Conservation (phyloP, 805 yeast genomes). For the Scheffersomyces amazonensis region DNA sequence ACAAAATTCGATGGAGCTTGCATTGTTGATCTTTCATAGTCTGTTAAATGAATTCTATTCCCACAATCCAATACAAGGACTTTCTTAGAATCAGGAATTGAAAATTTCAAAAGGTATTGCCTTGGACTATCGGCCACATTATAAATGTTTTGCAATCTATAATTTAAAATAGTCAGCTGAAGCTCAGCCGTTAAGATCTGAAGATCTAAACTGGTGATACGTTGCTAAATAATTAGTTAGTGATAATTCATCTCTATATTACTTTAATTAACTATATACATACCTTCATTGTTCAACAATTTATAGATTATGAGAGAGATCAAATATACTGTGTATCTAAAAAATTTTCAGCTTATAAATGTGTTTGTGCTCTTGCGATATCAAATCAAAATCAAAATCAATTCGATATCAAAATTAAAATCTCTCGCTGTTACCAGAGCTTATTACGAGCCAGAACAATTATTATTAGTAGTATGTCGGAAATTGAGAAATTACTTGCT, state of each 20-base stretch:
- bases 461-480: no score
- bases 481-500: constrained; percentile 10
- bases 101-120: constrained; percentile 76
- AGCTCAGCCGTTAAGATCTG: constrained; percentile 70
- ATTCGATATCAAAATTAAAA: no score
- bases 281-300: no score
- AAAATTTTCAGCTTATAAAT: no score
- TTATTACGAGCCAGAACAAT: no score
- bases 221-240: constrained; percentile 50
- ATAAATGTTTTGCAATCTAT: constrained; percentile 81
- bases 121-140: constrained; percentile 69
- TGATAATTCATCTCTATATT: no score
- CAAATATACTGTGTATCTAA: no score
- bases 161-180: constrained; percentile 51
- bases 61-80: constrained; percentile 84
- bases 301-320: no score
- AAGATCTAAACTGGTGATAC: constrained; percentile 82
- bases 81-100: constrained; percentile 77
- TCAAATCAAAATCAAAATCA: no score
- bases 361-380: no score
- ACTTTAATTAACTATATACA: no score
- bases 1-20: constrained; percentile 85
- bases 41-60: constrained; percentile 72
- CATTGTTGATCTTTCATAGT: constrained; percentile 76
- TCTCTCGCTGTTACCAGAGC: no score